Evolutionary conservation across 106 monocot species (phyloP).

Genomic region (Posidonia australis): DNA sequence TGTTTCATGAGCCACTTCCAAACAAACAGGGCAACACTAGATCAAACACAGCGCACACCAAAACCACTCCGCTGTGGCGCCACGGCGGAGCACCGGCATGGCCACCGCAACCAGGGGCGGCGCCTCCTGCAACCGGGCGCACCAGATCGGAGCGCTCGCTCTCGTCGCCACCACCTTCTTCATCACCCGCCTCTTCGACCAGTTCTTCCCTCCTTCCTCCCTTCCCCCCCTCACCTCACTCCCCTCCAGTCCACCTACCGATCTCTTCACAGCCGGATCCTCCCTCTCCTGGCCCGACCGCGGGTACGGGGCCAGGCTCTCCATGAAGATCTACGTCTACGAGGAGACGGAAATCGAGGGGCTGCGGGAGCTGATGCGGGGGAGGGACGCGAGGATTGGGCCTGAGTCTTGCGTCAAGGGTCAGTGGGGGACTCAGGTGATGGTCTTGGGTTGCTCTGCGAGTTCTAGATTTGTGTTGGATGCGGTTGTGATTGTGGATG

Average conservation of each 20-base stretch:
- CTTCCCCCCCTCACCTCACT: not conserved
- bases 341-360: conserved; percentile 83
- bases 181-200: conserved; percentile 59
- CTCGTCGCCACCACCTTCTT: conserved; percentile 55
- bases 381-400: conserved; percentile 55
- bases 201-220: conserved; percentile 19
- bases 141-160: conserved; percentile 57
- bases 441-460: not conserved
- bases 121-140: conserved; percentile 28
- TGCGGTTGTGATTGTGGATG: not conserved
- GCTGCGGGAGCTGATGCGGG: conserved; percentile 63
- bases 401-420: conserved; percentile 68
- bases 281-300: conserved; percentile 37
- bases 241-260: not conserved
- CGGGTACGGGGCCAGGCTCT: conserved; percentile 39
- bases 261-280: conserved; percentile 17
- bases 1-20: too few species aligned
- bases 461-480: not conserved
- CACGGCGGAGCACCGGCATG: not conserved
- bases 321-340: conserved; percentile 89
- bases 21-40: too few species aligned
- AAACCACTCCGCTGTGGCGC: too few species aligned
- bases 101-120: not conserved
- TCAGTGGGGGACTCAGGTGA: conserved; percentile 95
- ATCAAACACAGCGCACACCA: too few species aligned